Conservation (phyloP, 345 rosid genomes). For the Gossypioides kirkii region DNA sequence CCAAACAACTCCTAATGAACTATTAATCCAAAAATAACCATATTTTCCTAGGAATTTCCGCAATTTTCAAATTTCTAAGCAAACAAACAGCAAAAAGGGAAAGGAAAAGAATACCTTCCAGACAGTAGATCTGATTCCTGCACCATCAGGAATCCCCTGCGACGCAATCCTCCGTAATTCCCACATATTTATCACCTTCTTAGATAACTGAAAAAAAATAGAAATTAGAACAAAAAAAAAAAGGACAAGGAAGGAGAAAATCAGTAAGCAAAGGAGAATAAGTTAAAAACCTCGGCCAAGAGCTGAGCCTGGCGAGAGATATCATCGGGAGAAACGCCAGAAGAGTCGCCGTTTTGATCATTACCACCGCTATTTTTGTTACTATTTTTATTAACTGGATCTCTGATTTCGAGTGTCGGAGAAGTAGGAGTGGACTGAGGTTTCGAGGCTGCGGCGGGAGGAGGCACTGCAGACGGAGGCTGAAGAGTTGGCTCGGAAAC, state of each 20-base stretch:
- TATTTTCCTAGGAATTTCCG: not conserved
- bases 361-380: conserved; percentile 9
- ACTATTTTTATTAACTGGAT: conserved; percentile 20
- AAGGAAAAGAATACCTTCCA: conserved; percentile 62
- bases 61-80: not conserved
- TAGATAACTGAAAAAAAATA: conserved; percentile 47
- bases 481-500: conserved; percentile 27
- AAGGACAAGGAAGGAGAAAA: not conserved
- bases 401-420: conserved; percentile 39
- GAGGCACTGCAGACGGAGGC: conserved; percentile 32
- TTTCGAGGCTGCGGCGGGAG: conserved; percentile 32
- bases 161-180: conserved; percentile 77
- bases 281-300: conserved; percentile 55
- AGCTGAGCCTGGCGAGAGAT: conserved; percentile 73
- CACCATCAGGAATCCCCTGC: conserved; percentile 84
- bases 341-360: conserved; percentile 29
- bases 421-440: conserved; percentile 31
- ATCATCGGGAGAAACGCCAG: conserved; percentile 51
- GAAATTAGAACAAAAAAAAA: not conserved
- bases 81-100: not conserved
- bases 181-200: conserved; percentile 70
- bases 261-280: not conserved
- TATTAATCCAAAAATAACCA: not conserved
- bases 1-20: not conserved
- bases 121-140: conserved; percentile 74